Evolutionary conservation across 257 asterid genomes (phyloP), one percentile per base, ranked within the genome.

Genomic region (Solanum virginianum): DNA sequence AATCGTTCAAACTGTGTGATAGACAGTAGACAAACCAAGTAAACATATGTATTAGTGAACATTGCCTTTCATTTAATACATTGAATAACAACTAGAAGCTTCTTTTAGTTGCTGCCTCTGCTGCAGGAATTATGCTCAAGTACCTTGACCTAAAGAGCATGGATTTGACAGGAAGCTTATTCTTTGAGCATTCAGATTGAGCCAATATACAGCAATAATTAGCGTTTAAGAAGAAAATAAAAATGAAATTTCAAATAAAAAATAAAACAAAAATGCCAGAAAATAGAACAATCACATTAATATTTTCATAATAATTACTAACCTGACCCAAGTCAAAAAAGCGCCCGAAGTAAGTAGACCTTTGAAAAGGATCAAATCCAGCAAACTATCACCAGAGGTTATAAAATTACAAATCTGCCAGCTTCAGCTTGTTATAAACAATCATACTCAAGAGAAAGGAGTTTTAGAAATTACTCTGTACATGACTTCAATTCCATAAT

Each of bases 261-360:
- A 17, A 36, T 17, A 17, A 17, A 69, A 66, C 0, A 39, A 14
- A 8, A 47, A 7, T 20, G 69, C 49, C 26, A 12, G 43, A 70
- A 84, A 81, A 72, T 36, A 49, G 57, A 70, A 49, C 43, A 80
- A 29, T 41, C 62, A 7, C 8, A 41, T 24, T 41, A 29, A 82
- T 60, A 39, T 41, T 59, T 45, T 41, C 53, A 49, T 54, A 75
- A 24, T 18, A 41, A 49, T 62, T 14, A 87, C 98, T 86, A 60
- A 95, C 98, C 98, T 95, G 99, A 85, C 98, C 99, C 86, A 96
- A 86, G 91, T 96, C 99, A 84, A 96, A 93, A 92, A 93, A 96
- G 84, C 98, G 99, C 53, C 95, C 99, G 32, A 96, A 96, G 75
- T 94, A 96, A 20, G 98, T 96, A 66, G 99, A 96, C 91, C 99